Percentiles rank a stretch among this genome's conserved stretches.
phyloP scores from a whole-genome alignment of 169 alveolate species.

The Eimeria acervulina region DNA sequence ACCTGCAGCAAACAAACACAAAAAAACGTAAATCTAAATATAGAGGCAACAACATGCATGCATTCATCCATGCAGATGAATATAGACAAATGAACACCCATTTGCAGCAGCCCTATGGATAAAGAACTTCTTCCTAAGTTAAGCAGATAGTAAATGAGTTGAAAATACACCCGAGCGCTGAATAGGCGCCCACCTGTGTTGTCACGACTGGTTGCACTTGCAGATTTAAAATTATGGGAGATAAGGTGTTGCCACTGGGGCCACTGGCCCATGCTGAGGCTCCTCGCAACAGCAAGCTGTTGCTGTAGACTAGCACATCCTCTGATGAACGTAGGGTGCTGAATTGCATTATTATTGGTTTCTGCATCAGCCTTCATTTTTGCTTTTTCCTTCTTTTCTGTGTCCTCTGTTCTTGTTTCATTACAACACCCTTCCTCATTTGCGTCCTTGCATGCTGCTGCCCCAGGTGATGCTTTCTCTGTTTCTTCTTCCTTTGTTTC shows the following conservation, averaged over 20 bases:
- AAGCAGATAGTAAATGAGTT: neutral
- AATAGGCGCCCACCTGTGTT: neutral
- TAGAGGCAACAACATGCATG: neutral
- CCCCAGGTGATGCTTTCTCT: neutral
- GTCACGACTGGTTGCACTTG: neutral
- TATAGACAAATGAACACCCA: neutral
- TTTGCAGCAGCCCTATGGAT: neutral
- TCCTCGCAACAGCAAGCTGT: conserved; percentile 31
- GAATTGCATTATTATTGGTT: neutral
- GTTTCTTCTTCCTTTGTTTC: neutral
- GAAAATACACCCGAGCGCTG: neutral
- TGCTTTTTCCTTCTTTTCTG: neutral
- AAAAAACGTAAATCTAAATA: neutral
- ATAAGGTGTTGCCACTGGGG: conserved; percentile 51
- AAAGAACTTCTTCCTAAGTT: too few relatives aligned
- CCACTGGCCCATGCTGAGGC: conserved; percentile 65
- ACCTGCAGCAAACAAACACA: neutral
- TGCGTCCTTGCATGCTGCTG: neutral
- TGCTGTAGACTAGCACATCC: neutral
- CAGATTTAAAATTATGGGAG: neutral
- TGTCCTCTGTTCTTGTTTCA: neutral
- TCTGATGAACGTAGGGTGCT: neutral
- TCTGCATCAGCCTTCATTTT: neutral
- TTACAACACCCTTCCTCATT: neutral
- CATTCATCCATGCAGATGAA: neutral